Conservation (phyloP, 768 basidiomycete genomes). For the Termitomyces titanicus region DNA sequence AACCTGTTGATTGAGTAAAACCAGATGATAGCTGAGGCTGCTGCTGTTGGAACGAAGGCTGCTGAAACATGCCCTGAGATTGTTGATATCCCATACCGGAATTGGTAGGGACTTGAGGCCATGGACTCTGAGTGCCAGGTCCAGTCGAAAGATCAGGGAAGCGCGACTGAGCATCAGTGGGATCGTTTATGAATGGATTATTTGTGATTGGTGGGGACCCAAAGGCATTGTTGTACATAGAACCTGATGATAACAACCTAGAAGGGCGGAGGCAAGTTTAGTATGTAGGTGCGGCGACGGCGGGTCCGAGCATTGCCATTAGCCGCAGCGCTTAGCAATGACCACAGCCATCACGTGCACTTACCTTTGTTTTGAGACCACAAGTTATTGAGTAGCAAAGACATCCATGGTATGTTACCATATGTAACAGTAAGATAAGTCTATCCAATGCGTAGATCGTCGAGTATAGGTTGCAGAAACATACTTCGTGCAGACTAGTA, state of each 20-base stretch:
- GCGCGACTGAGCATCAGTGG: constrained; percentile 44
- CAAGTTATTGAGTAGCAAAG: not conserved
- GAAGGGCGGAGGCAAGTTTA: not conserved
- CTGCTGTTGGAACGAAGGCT: constrained; percentile 32
- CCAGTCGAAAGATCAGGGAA: constrained; percentile 58
- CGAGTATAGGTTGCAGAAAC: not conserved
- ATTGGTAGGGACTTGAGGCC: constrained; percentile 21
- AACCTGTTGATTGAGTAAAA: constrained; percentile 7
- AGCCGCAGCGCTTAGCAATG: too few relatives aligned
- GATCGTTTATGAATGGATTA: constrained; percentile 67
- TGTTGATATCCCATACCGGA: constrained; percentile 26
- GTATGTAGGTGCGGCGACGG: too few relatives aligned
- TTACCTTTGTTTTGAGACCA: too few relatives aligned
- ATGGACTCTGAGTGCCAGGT: constrained; percentile 32
- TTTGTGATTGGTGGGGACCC: constrained; percentile 43
- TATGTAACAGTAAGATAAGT: not conserved
- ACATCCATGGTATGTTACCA: not conserved
- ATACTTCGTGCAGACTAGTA: not conserved
- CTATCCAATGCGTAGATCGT: constrained; percentile 3
- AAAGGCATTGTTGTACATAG: constrained; percentile 43
- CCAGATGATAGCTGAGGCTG: constrained; percentile 26
- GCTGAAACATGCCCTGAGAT: constrained; percentile 28
- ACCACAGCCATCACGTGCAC: constrained; percentile 11
- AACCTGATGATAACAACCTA: constrained; percentile 1
- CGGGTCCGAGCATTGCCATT: too few relatives aligned